phyloP scores from a whole-genome alignment of 2,329 filamentous ascomycete species.

The Exophiala sp. region DNA sequence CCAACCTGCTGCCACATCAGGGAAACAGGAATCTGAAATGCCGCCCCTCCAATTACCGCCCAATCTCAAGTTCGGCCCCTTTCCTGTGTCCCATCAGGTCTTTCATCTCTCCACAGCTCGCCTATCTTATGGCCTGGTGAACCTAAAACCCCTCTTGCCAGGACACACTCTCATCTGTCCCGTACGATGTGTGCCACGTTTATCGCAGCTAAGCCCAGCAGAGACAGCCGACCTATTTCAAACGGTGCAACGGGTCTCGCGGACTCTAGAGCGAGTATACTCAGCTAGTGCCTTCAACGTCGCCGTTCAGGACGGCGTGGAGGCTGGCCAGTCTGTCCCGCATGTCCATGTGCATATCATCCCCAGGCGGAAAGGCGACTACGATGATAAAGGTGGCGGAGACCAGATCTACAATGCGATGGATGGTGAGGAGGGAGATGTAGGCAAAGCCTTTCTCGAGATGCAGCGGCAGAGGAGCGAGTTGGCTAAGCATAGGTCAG shows the following conservation, averaged over 20 bases:
- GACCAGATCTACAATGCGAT: slow-evolving; percentile 79
- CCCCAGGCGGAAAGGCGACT: slow-evolving; percentile 58
- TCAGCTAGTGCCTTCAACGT: slow-evolving; percentile 77
- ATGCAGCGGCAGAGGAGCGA: slow-evolving; percentile 31
- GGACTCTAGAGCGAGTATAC: slow-evolving; percentile 61
- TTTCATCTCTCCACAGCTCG: slow-evolving; percentile 65
- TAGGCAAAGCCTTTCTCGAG: slow-evolving; percentile 65
- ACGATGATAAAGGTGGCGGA: slow-evolving; percentile 52
- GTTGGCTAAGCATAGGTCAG: slow-evolving; percentile 34
- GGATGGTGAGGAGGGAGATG: slow-evolving; percentile 77
- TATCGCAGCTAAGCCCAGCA: slow-evolving; percentile 64
- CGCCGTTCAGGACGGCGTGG: slow-evolving; percentile 85
- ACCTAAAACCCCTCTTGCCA: slow-evolving; percentile 87
- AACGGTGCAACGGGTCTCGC: slow-evolving; percentile 76
- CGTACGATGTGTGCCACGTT: slow-evolving; percentile 59
- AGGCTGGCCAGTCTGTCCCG: slow-evolving; percentile 86
- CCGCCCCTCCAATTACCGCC: slow-evolving; percentile 22
- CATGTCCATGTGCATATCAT: slow-evolving; percentile 94
- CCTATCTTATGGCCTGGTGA: slow-evolving; percentile 81
- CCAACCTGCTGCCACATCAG: neutral
- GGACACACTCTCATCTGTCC: slow-evolving; percentile 92
- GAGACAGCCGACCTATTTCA: slow-evolving; percentile 82
- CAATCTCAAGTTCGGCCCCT: slow-evolving; percentile 64
- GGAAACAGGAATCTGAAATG: slow-evolving; percentile 4
- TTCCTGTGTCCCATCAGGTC: slow-evolving; percentile 76